A percentile compares a stretch with the other conserved stretches of the same genome.
phyloP scores from a whole-genome alignment of 345 rosid species.

The Dovyalis caffra region DNA sequence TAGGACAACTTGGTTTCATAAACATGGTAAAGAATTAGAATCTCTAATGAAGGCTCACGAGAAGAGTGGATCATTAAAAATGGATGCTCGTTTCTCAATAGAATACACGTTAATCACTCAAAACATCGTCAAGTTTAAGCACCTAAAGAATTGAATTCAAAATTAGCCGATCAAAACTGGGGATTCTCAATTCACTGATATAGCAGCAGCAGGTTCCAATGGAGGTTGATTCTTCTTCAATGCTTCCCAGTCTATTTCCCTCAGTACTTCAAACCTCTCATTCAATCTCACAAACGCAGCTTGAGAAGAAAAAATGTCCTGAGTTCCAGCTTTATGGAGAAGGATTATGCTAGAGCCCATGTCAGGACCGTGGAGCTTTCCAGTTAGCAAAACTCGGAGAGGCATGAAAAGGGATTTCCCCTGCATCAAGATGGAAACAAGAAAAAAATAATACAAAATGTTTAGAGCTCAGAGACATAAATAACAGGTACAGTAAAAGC shows the following conservation, averaged over 20 bases:
- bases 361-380: constrained; percentile 93
- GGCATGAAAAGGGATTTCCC: constrained; percentile 96
- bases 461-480: not conserved
- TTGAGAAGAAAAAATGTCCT: constrained; percentile 46
- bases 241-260: constrained; percentile 59
- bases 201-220: constrained; percentile 22
- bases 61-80: too few relatives aligned
- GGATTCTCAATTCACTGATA: not conserved
- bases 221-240: constrained; percentile 41
- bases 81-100: not conserved
- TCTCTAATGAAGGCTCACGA: not conserved
- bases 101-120: not conserved
- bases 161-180: not conserved
- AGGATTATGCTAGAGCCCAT: constrained; percentile 66
- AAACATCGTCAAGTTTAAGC: not conserved
- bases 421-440: constrained; percentile 40
- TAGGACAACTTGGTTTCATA: not conserved
- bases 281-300: constrained; percentile 57
- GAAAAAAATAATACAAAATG: not conserved
- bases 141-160: not conserved
- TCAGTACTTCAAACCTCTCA: constrained; percentile 60
- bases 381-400: constrained; percentile 71
- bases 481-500: not conserved
- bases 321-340: constrained; percentile 62
- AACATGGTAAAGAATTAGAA: not conserved